Evolutionary conservation across 306 rosid species (phyloP), one percentile per base, ranked within the genome.

Genomic region (Castanospermum australe): DNA sequence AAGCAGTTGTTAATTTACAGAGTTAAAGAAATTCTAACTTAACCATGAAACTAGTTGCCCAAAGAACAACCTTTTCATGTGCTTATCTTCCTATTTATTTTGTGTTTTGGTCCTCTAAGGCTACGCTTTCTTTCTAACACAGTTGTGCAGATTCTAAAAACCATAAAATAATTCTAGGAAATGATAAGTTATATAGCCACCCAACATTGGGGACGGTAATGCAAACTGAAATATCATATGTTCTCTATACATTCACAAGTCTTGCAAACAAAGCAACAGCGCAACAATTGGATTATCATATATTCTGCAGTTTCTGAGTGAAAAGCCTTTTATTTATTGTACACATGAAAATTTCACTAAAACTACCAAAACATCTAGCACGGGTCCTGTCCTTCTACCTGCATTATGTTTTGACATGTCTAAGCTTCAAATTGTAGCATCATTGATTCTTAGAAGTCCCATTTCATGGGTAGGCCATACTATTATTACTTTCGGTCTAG

Each of bases 401-500:
- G 69, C 39, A 56, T 48, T 61, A 10, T 60, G 52, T 10, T 78
- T 78, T 57, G 60, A 60, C 50, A 62, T 71, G 20, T 33, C 73
- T 28, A 67, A 67, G 35, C 39, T 64, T 52, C 5, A 14, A 21
- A 52, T 24, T 55, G 44, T 68, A 41, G 82, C 68, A 67, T 41
- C 10, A 1, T 15, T 77, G n/a, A n/a, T n/a, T n/a, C n/a, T n/a
- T n/a, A n/a, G n/a, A n/a, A n/a, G n/a, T n/a, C n/a, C n/a, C n/a
- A n/a, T n/a, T n/a, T n/a, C n/a, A n/a, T n/a, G n/a, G n/a, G n/a
- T n/a, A n/a, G n/a, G n/a, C n/a, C n/a, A n/a, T n/a, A n/a, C n/a
- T n/a, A n/a, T n/a, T 47, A 47, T 20, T 47, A 47, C 54, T 45
- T 17, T 45, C 14, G 17, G 14, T 48, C 7, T 48, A 6, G n/a